Evolutionary conservation across 2,329 filamentous ascomycete species (phyloP).

Genomic region (Claviceps sp.): DNA sequence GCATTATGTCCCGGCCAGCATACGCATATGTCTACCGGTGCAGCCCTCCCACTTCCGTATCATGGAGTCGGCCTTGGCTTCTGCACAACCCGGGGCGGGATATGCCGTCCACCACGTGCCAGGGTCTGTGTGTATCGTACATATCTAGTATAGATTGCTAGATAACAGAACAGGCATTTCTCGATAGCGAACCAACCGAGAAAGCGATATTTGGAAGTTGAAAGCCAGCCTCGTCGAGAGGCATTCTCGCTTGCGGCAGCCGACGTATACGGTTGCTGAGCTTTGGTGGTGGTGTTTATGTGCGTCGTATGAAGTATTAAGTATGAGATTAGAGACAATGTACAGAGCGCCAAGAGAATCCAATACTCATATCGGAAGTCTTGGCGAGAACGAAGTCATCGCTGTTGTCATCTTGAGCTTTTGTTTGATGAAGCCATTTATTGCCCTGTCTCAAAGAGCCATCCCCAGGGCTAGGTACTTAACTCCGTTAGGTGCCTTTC

Average conservation of each 20-base stretch:
- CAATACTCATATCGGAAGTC: too few relatives aligned
- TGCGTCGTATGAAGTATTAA: too few relatives aligned
- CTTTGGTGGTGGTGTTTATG: too few relatives aligned
- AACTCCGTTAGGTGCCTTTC: too few relatives aligned
- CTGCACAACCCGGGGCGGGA: not conserved
- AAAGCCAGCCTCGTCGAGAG: conserved; percentile 1
- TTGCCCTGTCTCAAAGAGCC: too few relatives aligned
- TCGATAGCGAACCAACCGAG: not conserved
- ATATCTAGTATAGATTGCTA: not conserved
- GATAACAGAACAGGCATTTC: not conserved
- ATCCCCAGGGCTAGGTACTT: too few relatives aligned
- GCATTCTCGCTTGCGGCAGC: conserved; percentile 7
- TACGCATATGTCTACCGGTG: too few relatives aligned
- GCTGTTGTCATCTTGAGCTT: too few relatives aligned
- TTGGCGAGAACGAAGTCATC: too few relatives aligned
- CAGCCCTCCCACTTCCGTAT: not conserved
- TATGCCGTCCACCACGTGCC: not conserved
- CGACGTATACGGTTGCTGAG: not conserved
- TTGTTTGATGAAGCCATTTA: too few relatives aligned
- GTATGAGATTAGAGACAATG: too few relatives aligned
- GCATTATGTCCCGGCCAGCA: not conserved
- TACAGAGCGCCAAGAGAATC: too few relatives aligned
- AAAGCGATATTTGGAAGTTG: not conserved
- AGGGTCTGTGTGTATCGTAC: not conserved
- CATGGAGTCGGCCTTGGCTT: not conserved